Base-by-base conservation (phyloP, 176 grass and related monocot species). In the Rhynchospora pubera region DNA sequence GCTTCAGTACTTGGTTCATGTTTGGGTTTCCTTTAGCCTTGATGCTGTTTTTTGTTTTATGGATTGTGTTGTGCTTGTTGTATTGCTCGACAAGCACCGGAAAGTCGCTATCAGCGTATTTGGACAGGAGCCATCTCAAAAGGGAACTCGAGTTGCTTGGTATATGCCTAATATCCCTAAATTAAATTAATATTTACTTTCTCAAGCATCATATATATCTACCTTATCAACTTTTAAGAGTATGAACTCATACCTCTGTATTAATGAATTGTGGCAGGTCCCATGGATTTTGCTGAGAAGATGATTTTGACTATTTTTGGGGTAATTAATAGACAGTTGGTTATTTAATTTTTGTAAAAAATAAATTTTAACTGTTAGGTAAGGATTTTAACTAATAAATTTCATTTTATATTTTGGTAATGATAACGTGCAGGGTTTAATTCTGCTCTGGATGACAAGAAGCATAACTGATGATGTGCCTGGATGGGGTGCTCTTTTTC, bases 251-350 rank as follows among this genome's bases (percentile, higher is more conserved):
- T 52, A 53, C 60, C 15, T n/a, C 19, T 62, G 19, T 55, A 32
- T 46, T 16, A 34, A 63, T 86, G 19, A 45, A 74, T 77, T 58
- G 60, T 82, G 80, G 56, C 84, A 94, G 94, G 91, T 76, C 88
- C 94, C 56, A 94, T 97, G 91, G 85, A 84, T 52, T 97, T 91
- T 83, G 91, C 91, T 56, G 90, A 97, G 88, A 97, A 94, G 91
- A 97, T 97, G 91, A 85, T 97, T 48, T 85, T 97, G 65, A 77
- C 90, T 19, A 78, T 97, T 21, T 97, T 97, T 84, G 90, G 91
- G 79, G 94, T 94, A 97, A 89, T 48, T 70, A 65, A 52, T 24
- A 65, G 23, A 51, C 12, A 55, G 10, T 47, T 63, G 6, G 22
- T 48, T 60, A 62, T 62, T 80, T 44, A 45, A 47, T 78, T 48